Percentiles rank a stretch among this genome's conserved stretches.
Conservation (phyloP, 116 monocot genomes). For the Papilionanthe hybrid region DNA sequence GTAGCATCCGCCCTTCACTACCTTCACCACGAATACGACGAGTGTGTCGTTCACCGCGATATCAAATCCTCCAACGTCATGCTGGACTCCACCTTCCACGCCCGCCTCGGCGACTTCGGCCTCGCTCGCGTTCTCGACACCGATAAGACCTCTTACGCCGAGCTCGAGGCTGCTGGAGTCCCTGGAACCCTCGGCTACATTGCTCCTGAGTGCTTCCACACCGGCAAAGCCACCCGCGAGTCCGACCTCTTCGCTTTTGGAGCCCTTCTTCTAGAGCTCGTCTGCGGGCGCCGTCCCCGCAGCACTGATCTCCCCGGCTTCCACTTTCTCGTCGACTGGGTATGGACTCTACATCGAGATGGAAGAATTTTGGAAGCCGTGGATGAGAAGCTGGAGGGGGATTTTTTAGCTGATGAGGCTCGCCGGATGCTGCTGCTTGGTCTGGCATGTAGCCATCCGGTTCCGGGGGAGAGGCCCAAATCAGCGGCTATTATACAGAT, state of each 20-base stretch:
- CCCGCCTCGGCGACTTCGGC: constrained; percentile 90
- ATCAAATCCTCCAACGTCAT: constrained; percentile 83
- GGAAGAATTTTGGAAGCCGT: constrained; percentile 51
- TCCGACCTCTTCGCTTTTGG: constrained; percentile 86
- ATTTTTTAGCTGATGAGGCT: constrained; percentile 36
- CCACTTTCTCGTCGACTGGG: constrained; percentile 59
- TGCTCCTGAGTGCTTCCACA: constrained; percentile 91
- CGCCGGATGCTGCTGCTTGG: constrained; percentile 61
- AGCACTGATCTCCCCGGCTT: constrained; percentile 25
- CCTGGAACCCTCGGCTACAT: constrained; percentile 82
- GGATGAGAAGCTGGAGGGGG: constrained; percentile 26
- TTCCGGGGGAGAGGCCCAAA: constrained; percentile 55
- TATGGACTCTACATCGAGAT: constrained; percentile 65
- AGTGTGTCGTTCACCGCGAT: constrained; percentile 75
- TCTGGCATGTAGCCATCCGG: constrained; percentile 71
- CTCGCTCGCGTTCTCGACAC: constrained; percentile 73
- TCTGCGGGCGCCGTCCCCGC: constrained; percentile 55
- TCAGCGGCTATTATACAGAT: constrained; percentile 45
- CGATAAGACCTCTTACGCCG: constrained; percentile 56
- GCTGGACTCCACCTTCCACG: constrained; percentile 67
- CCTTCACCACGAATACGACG: constrained; percentile 83
- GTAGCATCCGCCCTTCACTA: constrained; percentile 75
- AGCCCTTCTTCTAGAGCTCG: constrained; percentile 63
- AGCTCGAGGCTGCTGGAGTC: constrained; percentile 46
- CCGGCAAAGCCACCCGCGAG: constrained; percentile 61